phyloP scores from a whole-genome alignment of 192 early-diverging fungal genomes.

The Podila epigama region DNA sequence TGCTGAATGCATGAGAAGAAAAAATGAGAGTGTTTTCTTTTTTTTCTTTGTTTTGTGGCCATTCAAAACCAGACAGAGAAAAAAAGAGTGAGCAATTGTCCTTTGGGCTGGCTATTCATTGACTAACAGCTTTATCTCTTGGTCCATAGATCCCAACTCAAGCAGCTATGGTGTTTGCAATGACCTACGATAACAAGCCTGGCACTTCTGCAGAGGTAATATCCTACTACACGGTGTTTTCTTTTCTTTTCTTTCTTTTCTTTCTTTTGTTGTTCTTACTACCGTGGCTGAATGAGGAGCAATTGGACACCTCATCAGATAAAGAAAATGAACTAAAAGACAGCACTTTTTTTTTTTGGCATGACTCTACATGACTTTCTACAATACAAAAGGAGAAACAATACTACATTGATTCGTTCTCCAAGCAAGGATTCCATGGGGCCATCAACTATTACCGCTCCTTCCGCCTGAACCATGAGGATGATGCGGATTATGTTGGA shows the following conservation, averaged over 20 bases:
- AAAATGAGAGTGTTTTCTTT: too few relatives aligned
- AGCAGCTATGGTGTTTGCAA: neutral
- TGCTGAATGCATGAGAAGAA: too few relatives aligned
- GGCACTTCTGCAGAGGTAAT: constrained; percentile 17
- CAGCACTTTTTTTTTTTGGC: too few relatives aligned
- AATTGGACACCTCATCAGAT: too few relatives aligned
- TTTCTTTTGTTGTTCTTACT: neutral
- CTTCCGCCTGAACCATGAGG: neutral
- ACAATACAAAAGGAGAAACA: constrained; percentile 51
- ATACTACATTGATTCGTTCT: constrained; percentile 58
- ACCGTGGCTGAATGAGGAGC: too few relatives aligned
- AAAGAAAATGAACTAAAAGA: too few relatives aligned
- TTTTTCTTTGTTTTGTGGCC: too few relatives aligned
- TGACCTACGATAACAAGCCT: neutral
- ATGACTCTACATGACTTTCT: too few relatives aligned
- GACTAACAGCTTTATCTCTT: neutral
- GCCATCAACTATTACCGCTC: constrained; percentile 64
- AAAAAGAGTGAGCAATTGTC: too few relatives aligned
- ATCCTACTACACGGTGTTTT: too few relatives aligned
- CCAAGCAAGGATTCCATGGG: constrained; percentile 57
- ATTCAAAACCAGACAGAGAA: too few relatives aligned
- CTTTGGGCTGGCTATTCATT: too few relatives aligned
- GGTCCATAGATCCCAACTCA: neutral
- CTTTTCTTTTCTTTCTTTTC: constrained; percentile 10
- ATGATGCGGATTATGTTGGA: constrained; percentile 16